These are phyloP conservation scores for Populus davidiana DNA, from an alignment of 345 rosid genomes.

Conservation along the genomic window DNA sequence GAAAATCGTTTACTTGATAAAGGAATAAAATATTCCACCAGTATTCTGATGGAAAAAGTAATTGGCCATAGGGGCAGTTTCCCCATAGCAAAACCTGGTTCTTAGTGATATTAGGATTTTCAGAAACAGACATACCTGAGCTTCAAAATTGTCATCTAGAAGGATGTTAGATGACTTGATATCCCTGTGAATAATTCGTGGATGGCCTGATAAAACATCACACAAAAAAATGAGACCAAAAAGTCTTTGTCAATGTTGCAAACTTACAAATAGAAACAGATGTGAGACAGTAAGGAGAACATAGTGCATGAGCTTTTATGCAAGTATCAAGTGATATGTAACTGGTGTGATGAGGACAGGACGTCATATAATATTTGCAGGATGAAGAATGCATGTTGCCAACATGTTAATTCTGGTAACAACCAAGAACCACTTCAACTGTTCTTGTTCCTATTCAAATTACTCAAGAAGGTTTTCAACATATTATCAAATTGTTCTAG, in stretches of 20 bases:
- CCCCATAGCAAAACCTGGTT: not conserved
- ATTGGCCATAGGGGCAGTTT: not conserved
- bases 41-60: not conserved
- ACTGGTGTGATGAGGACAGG: not conserved
- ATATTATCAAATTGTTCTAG: not conserved
- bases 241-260: slow-evolving; percentile 1
- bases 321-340: not conserved
- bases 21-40: slow-evolving; percentile 1
- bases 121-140: slow-evolving; percentile 56
- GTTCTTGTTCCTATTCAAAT: not conserved
- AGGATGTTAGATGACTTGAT: slow-evolving; percentile 96
- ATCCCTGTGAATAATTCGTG: slow-evolving; percentile 96
- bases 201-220: slow-evolving; percentile 62
- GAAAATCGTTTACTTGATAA: not conserved
- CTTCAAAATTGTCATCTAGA: slow-evolving; percentile 79
- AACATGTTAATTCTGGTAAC: not conserved
- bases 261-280: not conserved
- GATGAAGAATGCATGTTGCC: not conserved
- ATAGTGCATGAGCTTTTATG: not conserved
- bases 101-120: slow-evolving; percentile 4
- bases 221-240: slow-evolving; percentile 1
- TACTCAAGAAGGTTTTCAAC: slow-evolving; percentile 3
- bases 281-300: not conserved
- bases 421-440: not conserved
- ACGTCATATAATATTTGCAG: not conserved